Percentiles rank a stretch among this genome's conserved stretches.
Conservation (phyloP, 768 basidiomycete species). For the Rhizopogon vinicolor region DNA sequence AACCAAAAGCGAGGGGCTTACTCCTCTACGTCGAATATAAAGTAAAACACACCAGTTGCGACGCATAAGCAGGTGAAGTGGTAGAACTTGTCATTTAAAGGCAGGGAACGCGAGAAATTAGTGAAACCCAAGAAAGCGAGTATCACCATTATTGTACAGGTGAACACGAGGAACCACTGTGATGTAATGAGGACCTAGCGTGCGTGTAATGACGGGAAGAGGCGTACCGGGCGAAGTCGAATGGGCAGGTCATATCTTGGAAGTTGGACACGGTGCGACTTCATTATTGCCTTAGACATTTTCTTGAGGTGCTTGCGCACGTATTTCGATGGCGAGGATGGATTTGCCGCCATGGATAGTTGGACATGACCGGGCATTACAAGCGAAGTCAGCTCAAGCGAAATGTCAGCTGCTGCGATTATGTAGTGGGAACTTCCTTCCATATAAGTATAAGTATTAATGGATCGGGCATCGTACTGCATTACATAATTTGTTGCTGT, state of each 20-base stretch:
- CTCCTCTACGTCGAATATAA: slow-evolving; percentile 87
- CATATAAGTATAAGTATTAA: too few relatives aligned
- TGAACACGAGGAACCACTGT: slow-evolving; percentile 82
- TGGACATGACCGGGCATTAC: slow-evolving; percentile 8
- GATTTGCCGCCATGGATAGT: background rate
- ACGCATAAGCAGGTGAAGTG: slow-evolving; percentile 75
- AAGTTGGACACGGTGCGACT: slow-evolving; percentile 57
- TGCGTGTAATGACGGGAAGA: background rate
- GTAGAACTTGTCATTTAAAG: slow-evolving; percentile 74
- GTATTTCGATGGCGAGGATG: slow-evolving; percentile 9
- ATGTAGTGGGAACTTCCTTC: background rate
- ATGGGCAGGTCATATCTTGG: slow-evolving; percentile 69
- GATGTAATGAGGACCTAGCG: slow-evolving; percentile 6
- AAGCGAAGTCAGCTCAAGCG: background rate
- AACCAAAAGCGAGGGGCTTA: slow-evolving; percentile 31
- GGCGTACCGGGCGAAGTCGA: slow-evolving; percentile 62
- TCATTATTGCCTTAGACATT: slow-evolving; percentile 61
- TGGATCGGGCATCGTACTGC: too few relatives aligned
- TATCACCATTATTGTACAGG: slow-evolving; percentile 58
- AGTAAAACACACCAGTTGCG: slow-evolving; percentile 81
- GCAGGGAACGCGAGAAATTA: slow-evolving; percentile 56
- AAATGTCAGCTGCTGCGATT: background rate
- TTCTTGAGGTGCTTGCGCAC: slow-evolving; percentile 36
- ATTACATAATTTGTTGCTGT: too few relatives aligned
- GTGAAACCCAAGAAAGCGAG: slow-evolving; percentile 79